Evolutionary conservation across 257 asterid species (phyloP).

Genomic region (Eucommia ulmoides): DNA sequence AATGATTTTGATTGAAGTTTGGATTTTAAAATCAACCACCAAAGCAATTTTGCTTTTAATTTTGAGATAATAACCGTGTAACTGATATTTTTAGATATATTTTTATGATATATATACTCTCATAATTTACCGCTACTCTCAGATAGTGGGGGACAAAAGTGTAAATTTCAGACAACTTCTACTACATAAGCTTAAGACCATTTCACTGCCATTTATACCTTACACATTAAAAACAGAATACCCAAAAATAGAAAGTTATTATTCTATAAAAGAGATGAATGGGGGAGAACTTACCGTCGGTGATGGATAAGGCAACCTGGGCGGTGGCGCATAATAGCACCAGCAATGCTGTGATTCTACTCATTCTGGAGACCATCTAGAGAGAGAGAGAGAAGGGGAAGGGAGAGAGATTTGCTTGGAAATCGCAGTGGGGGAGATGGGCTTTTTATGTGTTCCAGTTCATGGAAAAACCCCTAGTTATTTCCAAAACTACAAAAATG

Average conservation of each 20-base stretch:
- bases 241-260: neutral
- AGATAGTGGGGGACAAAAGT: neutral
- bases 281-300: conserved; percentile 19
- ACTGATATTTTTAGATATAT: neutral
- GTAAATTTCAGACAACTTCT: neutral
- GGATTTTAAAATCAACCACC: no score
- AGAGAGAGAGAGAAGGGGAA: no score
- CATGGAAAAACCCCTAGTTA: neutral
- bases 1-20: no score
- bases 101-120: no score
- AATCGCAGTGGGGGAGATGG: neutral
- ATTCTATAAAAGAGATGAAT: neutral
- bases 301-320: conserved; percentile 17
- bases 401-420: neutral
- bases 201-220: neutral
- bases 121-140: neutral
- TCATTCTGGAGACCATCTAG: neutral
- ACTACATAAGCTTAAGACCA: neutral
- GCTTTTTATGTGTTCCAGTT: neutral
- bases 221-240: neutral
- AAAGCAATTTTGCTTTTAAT: no score
- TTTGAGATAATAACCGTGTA: no score
- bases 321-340: conserved; percentile 19
- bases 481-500: neutral
- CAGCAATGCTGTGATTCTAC: neutral